phyloP scores from a whole-genome alignment of 768 basidiomycete species.

The Zangia roseola region DNA sequence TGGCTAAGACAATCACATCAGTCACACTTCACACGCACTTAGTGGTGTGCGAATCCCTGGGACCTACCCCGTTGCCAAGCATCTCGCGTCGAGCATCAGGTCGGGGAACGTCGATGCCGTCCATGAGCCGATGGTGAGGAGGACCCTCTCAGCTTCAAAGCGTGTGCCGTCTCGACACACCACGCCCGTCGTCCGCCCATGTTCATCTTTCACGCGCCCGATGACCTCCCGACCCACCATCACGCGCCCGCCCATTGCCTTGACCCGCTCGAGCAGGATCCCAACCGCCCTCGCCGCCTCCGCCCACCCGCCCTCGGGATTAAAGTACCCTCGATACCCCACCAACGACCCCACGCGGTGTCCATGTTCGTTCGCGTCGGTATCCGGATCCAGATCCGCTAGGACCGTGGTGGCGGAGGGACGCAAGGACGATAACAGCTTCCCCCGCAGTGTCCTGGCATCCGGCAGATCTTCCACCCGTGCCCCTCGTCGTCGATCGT shows the following conservation, averaged over 20 bases:
- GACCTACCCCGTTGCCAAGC: constrained; percentile 80
- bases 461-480: constrained; percentile 36
- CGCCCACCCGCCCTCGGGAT: constrained; percentile 83
- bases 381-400: not conserved
- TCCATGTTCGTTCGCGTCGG: not conserved
- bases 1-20: constrained; percentile 50
- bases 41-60: not conserved
- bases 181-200: constrained; percentile 56
- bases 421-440: constrained; percentile 15
- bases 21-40: not conserved
- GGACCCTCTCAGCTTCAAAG: constrained; percentile 56
- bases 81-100: constrained; percentile 46
- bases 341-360: constrained; percentile 18
- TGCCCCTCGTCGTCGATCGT: constrained; percentile 61
- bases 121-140: constrained; percentile 83
- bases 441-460: constrained; percentile 11
- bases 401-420: no score
- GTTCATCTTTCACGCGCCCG: constrained; percentile 41
- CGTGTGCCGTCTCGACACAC: constrained; percentile 54
- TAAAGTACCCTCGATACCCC: constrained; percentile 57
- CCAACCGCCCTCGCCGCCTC: constrained; percentile 67
- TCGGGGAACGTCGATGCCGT: constrained; percentile 76
- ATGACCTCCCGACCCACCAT: constrained; percentile 55
- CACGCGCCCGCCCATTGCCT: constrained; percentile 58
- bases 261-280: constrained; percentile 53